Evolutionary conservation across 2,329 filamentous ascomycete species (phyloP).

Genomic region (Tricladium varicosporioides): DNA sequence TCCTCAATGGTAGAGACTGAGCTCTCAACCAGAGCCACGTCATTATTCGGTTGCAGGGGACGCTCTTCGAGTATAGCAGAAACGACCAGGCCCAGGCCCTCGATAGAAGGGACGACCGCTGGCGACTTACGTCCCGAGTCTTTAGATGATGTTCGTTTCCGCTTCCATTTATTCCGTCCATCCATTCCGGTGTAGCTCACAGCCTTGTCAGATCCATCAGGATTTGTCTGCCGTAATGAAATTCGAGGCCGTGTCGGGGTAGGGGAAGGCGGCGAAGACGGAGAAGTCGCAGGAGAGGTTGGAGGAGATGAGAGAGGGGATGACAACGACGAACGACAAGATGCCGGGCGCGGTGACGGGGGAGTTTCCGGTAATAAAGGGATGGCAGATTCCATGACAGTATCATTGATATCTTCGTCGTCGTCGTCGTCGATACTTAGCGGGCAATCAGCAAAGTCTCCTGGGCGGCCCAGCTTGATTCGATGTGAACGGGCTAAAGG

Average conservation of each 20-base stretch:
- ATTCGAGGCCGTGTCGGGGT: slow-evolving; percentile 1
- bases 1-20: slow-evolving; percentile 5
- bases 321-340: slow-evolving; percentile 1
- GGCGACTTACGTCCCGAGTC: slow-evolving; percentile 2
- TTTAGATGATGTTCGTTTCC: slow-evolving; percentile 2
- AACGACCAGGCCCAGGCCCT: slow-evolving; percentile 1
- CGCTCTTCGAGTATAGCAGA: slow-evolving; percentile 7
- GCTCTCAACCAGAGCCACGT: slow-evolving; percentile 1
- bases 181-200: slow-evolving; percentile 2
- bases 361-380: background rate
- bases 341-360: background rate
- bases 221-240: slow-evolving; percentile 3
- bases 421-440: slow-evolving; percentile 6
- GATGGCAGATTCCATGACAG: slow-evolving; percentile 4
- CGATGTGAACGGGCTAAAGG: slow-evolving; percentile 14
- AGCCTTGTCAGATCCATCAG: slow-evolving; percentile 1
- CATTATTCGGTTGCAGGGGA: slow-evolving; percentile 1
- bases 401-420: slow-evolving; percentile 4
- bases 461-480: slow-evolving; percentile 13
- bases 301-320: background rate
- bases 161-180: slow-evolving; percentile 2
- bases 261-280: slow-evolving; percentile 5
- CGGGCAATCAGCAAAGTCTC: slow-evolving; percentile 15
- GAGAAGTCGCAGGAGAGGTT: slow-evolving; percentile 7
- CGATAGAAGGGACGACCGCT: background rate